Base-by-base conservation (phyloP, 495 filamentous ascomycete species). In the Hyaloscypha hepaticicola region DNA sequence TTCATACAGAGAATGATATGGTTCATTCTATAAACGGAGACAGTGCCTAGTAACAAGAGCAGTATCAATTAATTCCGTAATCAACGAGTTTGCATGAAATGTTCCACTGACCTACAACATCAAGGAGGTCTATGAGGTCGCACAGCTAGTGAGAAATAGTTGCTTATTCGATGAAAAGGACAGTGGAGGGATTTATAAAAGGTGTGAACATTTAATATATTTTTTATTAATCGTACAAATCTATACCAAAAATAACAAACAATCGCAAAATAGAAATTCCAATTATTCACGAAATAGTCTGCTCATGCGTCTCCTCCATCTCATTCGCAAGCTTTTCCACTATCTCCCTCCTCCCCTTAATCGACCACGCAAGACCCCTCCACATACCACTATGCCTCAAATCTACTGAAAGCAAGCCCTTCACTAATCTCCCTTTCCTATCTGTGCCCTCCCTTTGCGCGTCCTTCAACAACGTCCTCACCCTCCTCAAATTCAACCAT, bases 261-360 rank as follows among this genome's bases (percentile, higher is more conserved):
- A n/a, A n/a, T n/a, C n/a, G n/a, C n/a, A n/a, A n/a, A n/a, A n/a
- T n/a, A n/a, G n/a, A n/a, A n/a, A n/a, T n/a, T n/a, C n/a, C 12
- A 9, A 45, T 16, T 14, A 45, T 16, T 34, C 31, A 34, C 12
- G 38, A 45, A 45, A 45, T 16, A 45, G 38, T 45, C 38, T 16
- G 14, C 38, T 45, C 38, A 33, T 33, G 12, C 38, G 11, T 16
- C 38, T 16, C 9, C 1, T 16, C 38, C 16, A 2, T 45, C 56
- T 34, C 31, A 33, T 51, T 28, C 7, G 65, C 31, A 56, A 61
- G 61, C 31, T 33, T 59, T 31, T 29, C 38, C 33, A 69, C 57
- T 16, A 59, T 63, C 5, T 59, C 63, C 26, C 28, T 7, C n/a
- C n/a, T 66, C 49, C 63, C 66, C 57, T 63, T 58, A 8, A 62